A percentile compares a stretch with the other conserved stretches of the same genome.
Conservation (phyloP, 2,329 filamentous ascomycete genomes). For the Diaporthe sp. region DNA sequence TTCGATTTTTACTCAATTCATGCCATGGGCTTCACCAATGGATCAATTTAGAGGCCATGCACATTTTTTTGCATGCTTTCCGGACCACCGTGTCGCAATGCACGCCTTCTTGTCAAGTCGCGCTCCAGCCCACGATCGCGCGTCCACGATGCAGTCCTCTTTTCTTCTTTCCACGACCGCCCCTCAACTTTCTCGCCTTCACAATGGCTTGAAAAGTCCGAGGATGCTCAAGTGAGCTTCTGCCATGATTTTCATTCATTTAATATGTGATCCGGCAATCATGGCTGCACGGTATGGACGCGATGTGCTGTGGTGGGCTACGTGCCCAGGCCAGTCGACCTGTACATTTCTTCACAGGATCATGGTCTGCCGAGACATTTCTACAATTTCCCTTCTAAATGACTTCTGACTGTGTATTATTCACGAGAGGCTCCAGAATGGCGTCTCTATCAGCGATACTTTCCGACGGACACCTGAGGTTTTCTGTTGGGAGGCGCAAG, state of each 20-base stretch:
- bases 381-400: no score
- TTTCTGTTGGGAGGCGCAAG: background rate
- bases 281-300: background rate
- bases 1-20: constrained; percentile 17
- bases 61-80: constrained; percentile 35
- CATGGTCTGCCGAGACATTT: background rate
- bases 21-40: constrained; percentile 21
- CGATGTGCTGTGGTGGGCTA: background rate
- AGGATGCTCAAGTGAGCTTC: constrained; percentile 24
- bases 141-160: constrained; percentile 32
- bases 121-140: constrained; percentile 34
- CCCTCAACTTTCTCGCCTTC: background rate
- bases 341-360: background rate
- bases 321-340: background rate
- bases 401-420: background rate
- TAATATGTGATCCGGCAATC: background rate
- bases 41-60: constrained; percentile 34
- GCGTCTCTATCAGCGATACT: background rate
- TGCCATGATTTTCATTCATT: background rate
- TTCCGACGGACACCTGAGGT: background rate
- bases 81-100: constrained; percentile 30
- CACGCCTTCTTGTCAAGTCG: constrained; percentile 28
- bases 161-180: background rate
- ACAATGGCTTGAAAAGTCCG: background rate
- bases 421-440: background rate